A percentile compares a stretch with the other conserved stretches of the same genome.
These are phyloP conservation scores for Beauveria varroae DNA, from an alignment of 2,329 filamentous ascomycete species.

Conservation along the genomic window DNA sequence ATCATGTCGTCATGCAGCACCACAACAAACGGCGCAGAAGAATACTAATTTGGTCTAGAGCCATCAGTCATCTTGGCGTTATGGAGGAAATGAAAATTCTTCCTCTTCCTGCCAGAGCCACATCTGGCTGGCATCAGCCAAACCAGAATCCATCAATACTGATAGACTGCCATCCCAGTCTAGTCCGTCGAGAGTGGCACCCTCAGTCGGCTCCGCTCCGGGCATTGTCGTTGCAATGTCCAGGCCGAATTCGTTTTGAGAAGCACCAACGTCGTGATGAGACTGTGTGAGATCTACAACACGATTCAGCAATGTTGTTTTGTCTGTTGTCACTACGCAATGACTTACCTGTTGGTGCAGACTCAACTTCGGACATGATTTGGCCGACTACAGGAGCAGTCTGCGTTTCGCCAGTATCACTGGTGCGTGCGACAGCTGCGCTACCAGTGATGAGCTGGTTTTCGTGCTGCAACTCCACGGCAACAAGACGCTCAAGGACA, in stretches of 20 bases:
- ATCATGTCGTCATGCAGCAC: too few species aligned
- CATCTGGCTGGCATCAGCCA: conserved; percentile 9
- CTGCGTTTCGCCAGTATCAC: not conserved
- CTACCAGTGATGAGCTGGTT: conserved; percentile 10
- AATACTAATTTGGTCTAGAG: too few species aligned
- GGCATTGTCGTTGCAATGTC: not conserved
- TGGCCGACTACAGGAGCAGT: not conserved
- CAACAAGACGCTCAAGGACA: conserved; percentile 11
- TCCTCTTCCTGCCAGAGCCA: conserved; percentile 10
- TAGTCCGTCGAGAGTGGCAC: not conserved
- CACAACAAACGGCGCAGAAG: too few species aligned
- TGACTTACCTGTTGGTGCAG: not conserved
- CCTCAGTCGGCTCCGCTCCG: not conserved
- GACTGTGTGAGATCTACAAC: not conserved
- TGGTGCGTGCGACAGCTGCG: not conserved
- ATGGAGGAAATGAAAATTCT: not conserved
- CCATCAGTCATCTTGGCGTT: not conserved
- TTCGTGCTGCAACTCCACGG: conserved; percentile 4
- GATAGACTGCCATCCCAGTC: conserved; percentile 8
- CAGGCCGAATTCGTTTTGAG: not conserved
- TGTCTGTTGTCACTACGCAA: not conserved
- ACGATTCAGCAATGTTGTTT: not conserved
- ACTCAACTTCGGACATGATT: not conserved
- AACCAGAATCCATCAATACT: conserved; percentile 3
- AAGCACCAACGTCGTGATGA: not conserved